Conservation (phyloP, 495 filamentous ascomycete species). For the Gamarada debralockiae region DNA sequence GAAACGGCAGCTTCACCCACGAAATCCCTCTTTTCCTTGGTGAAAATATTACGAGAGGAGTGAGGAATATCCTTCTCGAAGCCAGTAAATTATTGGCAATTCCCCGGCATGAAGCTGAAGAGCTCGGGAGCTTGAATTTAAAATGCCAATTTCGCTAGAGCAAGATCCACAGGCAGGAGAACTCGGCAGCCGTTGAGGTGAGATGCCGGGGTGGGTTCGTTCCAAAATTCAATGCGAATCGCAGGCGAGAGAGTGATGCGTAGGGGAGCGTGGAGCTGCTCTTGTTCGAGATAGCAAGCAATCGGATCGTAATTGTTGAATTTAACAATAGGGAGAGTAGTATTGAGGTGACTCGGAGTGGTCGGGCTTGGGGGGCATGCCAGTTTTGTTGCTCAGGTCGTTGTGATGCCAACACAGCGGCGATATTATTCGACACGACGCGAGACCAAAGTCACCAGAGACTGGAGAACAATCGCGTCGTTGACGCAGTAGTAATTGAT, state of each 20-base stretch:
- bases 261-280: no score
- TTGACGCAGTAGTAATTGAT: not conserved
- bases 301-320: no score
- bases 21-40: no score
- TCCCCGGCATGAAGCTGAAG: not conserved
- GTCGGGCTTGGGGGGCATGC: not conserved
- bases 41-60: not conserved
- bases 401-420: conserved; percentile 11
- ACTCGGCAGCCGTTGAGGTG: not conserved
- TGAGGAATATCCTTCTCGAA: not conserved
- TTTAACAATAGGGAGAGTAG: no score
- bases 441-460: not conserved
- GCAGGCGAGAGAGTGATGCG: no score
- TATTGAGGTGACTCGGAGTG: not conserved
- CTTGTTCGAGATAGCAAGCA: no score
- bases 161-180: not conserved
- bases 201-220: no score
- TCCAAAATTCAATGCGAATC: no score
- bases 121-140: not conserved
- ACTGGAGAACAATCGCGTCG: no score
- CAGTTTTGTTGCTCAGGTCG: not conserved
- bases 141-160: conserved; percentile 17
- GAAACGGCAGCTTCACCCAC: no score
- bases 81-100: conserved; percentile 6
- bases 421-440: conserved; percentile 8